These are phyloP conservation scores for Aegilops longissima DNA, from an alignment of 176 grass and related monocot genomes.

Conservation along the genomic window DNA sequence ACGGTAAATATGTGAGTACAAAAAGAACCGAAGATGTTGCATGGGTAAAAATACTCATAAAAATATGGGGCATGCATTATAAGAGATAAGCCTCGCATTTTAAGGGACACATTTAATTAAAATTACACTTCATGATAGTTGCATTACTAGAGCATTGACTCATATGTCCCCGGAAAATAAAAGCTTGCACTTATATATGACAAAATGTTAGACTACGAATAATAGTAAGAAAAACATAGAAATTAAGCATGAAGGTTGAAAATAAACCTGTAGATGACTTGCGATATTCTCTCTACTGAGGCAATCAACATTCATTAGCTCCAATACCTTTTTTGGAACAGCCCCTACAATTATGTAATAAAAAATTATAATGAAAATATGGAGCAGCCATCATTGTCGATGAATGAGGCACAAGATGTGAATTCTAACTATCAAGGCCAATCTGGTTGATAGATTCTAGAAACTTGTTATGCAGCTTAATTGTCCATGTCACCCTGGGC, in stretches of 20 bases:
- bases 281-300: constrained; percentile 65
- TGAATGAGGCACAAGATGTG: not conserved
- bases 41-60: not conserved
- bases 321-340: constrained; percentile 62
- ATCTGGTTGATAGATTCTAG: not conserved
- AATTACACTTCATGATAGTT: not conserved
- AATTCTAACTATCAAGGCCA: not conserved
- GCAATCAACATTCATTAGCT: constrained; percentile 58
- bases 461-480: not conserved
- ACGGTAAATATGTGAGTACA: not conserved
- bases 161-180: not conserved
- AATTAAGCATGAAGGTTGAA: not conserved
- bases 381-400: not conserved
- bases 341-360: constrained; percentile 41
- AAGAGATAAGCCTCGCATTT: not conserved
- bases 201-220: not conserved
- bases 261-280: constrained; percentile 72
- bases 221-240: not conserved
- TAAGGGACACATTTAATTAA: not conserved
- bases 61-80: not conserved
- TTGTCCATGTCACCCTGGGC: not conserved
- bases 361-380: not conserved
- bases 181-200: not conserved
- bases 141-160: not conserved
- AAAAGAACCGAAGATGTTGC: not conserved